A percentile compares a stretch with the other conserved stretches of the same genome.
Conservation (phyloP, 345 rosid species). For the Reutealis trisperma region DNA sequence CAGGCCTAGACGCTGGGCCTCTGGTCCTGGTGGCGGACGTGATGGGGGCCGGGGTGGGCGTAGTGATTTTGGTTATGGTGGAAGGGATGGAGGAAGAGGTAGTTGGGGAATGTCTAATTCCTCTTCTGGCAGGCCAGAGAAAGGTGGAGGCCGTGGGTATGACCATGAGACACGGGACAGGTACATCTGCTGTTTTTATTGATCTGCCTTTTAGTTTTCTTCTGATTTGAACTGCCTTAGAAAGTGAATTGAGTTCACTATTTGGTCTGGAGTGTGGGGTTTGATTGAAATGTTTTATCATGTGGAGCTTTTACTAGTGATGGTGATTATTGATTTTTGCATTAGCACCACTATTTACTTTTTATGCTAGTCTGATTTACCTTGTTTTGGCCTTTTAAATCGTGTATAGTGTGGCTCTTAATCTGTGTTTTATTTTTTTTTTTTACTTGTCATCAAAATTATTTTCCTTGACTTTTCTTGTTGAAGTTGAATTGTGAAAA, state of each 20-base stretch:
- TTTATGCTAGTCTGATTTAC: neutral
- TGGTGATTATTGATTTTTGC: neutral
- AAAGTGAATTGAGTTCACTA: no score
- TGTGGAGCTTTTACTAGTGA: no score
- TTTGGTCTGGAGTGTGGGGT: neutral
- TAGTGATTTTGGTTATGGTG: slow-evolving; percentile 48
- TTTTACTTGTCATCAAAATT: neutral
- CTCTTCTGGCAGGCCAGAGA: slow-evolving; percentile 32
- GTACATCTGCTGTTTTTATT: slow-evolving; percentile 27
- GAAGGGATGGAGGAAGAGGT: slow-evolving; percentile 62
- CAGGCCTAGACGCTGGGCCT: slow-evolving; percentile 76
- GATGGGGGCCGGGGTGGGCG: slow-evolving; percentile 64
- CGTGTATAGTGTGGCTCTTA: neutral
- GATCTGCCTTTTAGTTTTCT: neutral
- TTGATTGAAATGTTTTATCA: no score
- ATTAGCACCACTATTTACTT: neutral
- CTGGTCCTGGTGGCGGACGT: slow-evolving; percentile 64
- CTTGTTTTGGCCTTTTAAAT: neutral
- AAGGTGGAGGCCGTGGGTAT: slow-evolving; percentile 51
- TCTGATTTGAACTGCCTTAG: neutral
- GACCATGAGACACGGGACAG: slow-evolving; percentile 61
- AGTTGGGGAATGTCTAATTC: slow-evolving; percentile 40
- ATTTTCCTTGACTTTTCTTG: neutral
- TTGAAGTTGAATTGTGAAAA: neutral
- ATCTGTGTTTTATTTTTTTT: neutral